Base-by-base conservation (phyloP, 495 filamentous ascomycete species). In the Aspergillus homomorphus region DNA sequence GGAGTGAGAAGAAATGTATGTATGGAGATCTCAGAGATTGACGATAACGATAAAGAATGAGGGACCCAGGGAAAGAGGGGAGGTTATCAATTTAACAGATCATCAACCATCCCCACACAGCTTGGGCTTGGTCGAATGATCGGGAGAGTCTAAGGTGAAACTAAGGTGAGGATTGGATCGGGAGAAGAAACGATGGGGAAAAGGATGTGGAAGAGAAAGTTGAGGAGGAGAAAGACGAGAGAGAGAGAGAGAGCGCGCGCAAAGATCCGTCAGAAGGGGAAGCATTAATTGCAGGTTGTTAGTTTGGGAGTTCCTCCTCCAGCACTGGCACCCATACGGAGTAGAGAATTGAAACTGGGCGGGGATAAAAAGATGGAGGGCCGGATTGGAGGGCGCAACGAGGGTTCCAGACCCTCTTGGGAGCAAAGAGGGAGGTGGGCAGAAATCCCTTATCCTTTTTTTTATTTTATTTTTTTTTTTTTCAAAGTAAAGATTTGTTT, bases 181-280 rank as follows among this genome's bases (percentile, higher is more conserved):
- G 53, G 21, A 33, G n/a, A 55, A 22, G 57, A 43, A 20, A n/a
- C 19, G 24, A 54, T 19, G 21, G 22, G 43, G 41, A 48, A 45
- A 49, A 54, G 42, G 23, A 23, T 19, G 51, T 28, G 21, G 43
- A 23, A 49, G 38, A 51, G 33, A 26, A 48, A 38, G 50, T 19
- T n/a, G 45, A 53, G 43, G 33, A 57, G 45, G 54, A 58, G 46
- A 38, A 42, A 30, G 24, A 49, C 24, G 18, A 23, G 23, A 21
- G 19, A 45, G 55, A 55, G 44, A 45, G 42, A 51, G 49, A 57
- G 56, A 30, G 44, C 22, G 48, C n/a, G 43, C 43, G 46, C 54
- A 58, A 60, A 61, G 54, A 60, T 48, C 56, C 59, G 59, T 66
- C 59, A 54, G 43, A 60, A 45, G 52, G 54, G 56, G 52, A 30